Base-by-base conservation (phyloP, 2,329 filamentous ascomycete species). In the Alternaria sp. region DNA sequence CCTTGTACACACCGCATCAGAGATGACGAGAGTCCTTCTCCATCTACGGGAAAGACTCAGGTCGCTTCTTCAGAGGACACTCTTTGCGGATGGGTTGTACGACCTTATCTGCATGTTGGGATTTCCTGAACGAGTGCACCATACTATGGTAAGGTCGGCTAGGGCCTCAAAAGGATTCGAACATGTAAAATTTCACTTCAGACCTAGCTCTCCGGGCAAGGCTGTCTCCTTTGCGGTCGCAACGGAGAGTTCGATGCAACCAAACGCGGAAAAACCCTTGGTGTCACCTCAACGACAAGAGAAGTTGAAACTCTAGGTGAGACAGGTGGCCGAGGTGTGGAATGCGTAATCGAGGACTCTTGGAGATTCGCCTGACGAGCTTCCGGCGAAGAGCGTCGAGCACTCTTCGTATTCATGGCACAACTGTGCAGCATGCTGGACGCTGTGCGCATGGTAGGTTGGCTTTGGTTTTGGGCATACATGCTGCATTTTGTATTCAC, bases 71-170 rank as follows among this genome's bases (percentile, higher is more conserved):
- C 22, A 51, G 6, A 57, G 49, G 8, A 22, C 52, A 5, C 16
- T 11, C 0, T 66, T 70, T 26, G 42, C 62, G 1, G 49, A 54
- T 3, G 22, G 57, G 16, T 26, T 71, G 0, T 66, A 61, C 28
- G 28, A 34, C 2, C 46, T 62, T 8, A 61, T 70, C 2, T 60
- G 48, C 22, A 11, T 28, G 4, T 42, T 72, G 3, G 61, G 61
- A 1, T 65, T 61, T 5, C 62, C 63, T 0, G 41, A 62, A n/a
- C 47, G 56, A 4, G 55, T 49, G 0, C 54, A 65, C 16, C 18
- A 57, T 3, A 68, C 66, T 0, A 22, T 67, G 2, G 7, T 67
- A 0, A 51, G 63, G 3, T 44, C 59, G 5, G 62, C 66, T 1
- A 43, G 16, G 0, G 16, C 26, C 0, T 46, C 38, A 1, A 3